Conservation (phyloP, 371 early-diverging fungal genomes). For the Syncephalastrum sp. region DNA sequence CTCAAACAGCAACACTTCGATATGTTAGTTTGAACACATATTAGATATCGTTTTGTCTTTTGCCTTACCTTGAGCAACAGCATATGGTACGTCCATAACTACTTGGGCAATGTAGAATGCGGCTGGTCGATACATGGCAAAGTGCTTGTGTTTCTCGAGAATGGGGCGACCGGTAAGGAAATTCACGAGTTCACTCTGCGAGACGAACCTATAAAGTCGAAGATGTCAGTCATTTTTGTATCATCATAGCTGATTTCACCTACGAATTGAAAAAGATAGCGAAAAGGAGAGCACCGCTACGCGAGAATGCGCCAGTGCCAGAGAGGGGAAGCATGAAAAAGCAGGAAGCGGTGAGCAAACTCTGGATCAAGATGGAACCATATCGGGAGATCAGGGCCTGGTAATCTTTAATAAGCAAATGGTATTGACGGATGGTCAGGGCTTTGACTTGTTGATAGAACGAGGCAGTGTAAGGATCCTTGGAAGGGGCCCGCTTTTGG, state of each 20-base stretch:
- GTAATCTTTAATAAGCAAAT: slow-evolving; percentile 45
- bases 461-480: slow-evolving; percentile 56
- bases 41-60: not conserved
- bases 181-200: slow-evolving; percentile 50
- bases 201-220: slow-evolving; percentile 23
- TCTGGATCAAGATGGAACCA: slow-evolving; percentile 57
- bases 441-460: slow-evolving; percentile 57
- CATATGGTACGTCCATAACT: slow-evolving; percentile 38
- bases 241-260: too few species aligned
- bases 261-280: slow-evolving; percentile 51
- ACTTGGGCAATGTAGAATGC: slow-evolving; percentile 63
- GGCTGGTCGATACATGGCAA: slow-evolving; percentile 64
- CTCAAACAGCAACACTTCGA: slow-evolving; percentile 17
- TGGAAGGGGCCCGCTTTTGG: slow-evolving; percentile 50
- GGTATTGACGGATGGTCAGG: slow-evolving; percentile 55
- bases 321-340: slow-evolving; percentile 55
- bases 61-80: slow-evolving; percentile 38
- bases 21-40: not conserved
- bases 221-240: too few species aligned
- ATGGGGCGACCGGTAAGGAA: slow-evolving; percentile 58
- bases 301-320: slow-evolving; percentile 62
- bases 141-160: slow-evolving; percentile 67
- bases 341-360: slow-evolving; percentile 65
- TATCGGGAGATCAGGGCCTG: slow-evolving; percentile 50
- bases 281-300: slow-evolving; percentile 66